A percentile compares a stretch with the other conserved stretches of the same genome.
phyloP scores from a whole-genome alignment of 2,329 filamentous ascomycete genomes.

The Colletotrichum somersetense region DNA sequence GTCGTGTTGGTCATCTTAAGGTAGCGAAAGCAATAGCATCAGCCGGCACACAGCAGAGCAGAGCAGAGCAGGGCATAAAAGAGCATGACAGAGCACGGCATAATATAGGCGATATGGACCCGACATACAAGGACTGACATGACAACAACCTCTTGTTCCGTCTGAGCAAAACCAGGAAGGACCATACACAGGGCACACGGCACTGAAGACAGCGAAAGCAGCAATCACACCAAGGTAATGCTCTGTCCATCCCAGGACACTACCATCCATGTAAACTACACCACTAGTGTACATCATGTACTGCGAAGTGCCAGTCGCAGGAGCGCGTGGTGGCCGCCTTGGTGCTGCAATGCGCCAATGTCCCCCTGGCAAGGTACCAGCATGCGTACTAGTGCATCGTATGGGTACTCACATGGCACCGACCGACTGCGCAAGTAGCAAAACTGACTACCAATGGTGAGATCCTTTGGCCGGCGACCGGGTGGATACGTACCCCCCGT shows the following conservation, averaged over 20 bases:
- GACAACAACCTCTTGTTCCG: background rate
- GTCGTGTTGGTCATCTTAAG: background rate
- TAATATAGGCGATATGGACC: background rate
- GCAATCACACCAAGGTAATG: no score
- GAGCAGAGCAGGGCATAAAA: background rate
- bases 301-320: background rate
- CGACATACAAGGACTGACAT: background rate
- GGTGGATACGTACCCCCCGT: conserved; percentile 13
- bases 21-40: conserved; percentile 4
- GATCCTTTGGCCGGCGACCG: background rate
- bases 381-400: background rate
- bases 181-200: background rate
- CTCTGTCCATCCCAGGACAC: background rate
- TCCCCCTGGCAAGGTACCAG: conserved; percentile 7
- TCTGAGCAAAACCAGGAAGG: background rate
- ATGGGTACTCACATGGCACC: no score
- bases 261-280: no score
- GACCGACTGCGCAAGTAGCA: background rate
- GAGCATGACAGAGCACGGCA: background rate
- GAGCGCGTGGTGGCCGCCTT: conserved; percentile 28
- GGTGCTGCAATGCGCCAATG: conserved; percentile 27
- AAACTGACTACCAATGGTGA: background rate
- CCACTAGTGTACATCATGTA: no score
- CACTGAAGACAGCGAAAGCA: no score
- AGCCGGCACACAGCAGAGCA: background rate